Evolutionary conservation across 257 asterid genomes (phyloP), one percentile per base, ranked within the genome.

Genomic region (Thymus mandschuricus): DNA sequence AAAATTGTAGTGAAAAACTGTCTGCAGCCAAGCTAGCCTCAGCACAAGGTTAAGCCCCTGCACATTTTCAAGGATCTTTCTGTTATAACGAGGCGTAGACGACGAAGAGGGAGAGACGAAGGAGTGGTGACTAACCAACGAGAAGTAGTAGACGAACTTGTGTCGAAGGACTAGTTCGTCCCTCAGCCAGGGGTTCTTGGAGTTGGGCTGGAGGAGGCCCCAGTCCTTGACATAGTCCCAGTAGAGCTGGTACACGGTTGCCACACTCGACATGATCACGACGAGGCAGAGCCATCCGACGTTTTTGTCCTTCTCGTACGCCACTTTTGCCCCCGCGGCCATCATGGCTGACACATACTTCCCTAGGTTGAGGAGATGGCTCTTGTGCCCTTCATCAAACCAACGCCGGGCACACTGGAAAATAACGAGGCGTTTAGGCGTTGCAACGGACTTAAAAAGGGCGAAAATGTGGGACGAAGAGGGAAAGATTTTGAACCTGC

Each of bases 181-280:
- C 73, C 99, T 83, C 63, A 95, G 83, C 98, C 99, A 92, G 0
- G 94, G 99, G 68, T 95, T 95, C 87, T 85, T 88, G 87, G 98
- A 95, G 67, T 85, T 69, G 68, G 79, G 70, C 71, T 89, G 98
- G 31, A 95, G 92, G 73, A 95, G 79, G 11, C 99, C 99, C 98
- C 99, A 95, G 66, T 95, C 99, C 77, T 82, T 95, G 0, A 95
- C 98, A 59, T 83, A 95, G 60, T 95, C 99, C 99, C 98, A 95
- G 75, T 95, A 95, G 30, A 95, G 89, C 64, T 95, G 98, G 31
- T 91, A 95, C 0, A 92, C 75, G 7, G 99, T 95, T 66, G 98
- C 91, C 2, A 60, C 70, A 72, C 93, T 92, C 48, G 99, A 95
- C 80, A 84, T 75, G 28, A 78, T 65, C 5, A 95, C 86, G 13